Evolutionary conservation across 2,329 filamentous ascomycete genomes (phyloP), one percentile per base, ranked within the genome.

Genomic region (Penicillium olsonii): DNA sequence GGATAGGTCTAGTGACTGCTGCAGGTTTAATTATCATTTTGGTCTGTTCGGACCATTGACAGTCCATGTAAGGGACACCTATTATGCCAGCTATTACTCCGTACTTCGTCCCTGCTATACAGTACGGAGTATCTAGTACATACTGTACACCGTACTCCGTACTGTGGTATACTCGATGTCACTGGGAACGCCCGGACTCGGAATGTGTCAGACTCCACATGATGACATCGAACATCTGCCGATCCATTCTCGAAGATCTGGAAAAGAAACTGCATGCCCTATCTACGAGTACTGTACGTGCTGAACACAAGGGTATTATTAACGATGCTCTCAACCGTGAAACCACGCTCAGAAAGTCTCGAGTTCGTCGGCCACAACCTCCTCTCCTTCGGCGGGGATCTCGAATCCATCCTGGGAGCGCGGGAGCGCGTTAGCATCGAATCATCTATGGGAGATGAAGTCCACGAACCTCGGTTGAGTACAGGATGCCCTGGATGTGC

Each of bases 401-500:
- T 95, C 91, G 65, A 95, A 95, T 27, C 87, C 69, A 48, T 72
- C 69, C 64, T 67, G 51, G 5, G 35, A 27, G 20, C 22, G 22
- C 22, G 22, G 22, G 22, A 24, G 22, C 22, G 22, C 22, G 22
- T 24, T 24, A 24, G 22, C 22, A 24, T 24, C 8, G 22, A 24
- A 24, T 24, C 22, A 24, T 24, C 22, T 24, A 24, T 24, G 22
- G 22, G 22, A 24, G 22, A 24, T 24, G 22, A 24, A 24, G 19
- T 38, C 8, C 37, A 57, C 66, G 50, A 69, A 83, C 81, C 80
- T 99, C 94, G 54, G 94, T 99, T 54, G 91, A 96, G 81, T 99
- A 99, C 57, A 99, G 80, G 68, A 97, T 97, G 27, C 84, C 85
- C 78, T 99, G 94, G 72, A 99, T 96, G 71, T 92, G 87, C 83